Conservation (phyloP, 2,329 filamentous ascomycete species). For the Aschersonia sp. region DNA sequence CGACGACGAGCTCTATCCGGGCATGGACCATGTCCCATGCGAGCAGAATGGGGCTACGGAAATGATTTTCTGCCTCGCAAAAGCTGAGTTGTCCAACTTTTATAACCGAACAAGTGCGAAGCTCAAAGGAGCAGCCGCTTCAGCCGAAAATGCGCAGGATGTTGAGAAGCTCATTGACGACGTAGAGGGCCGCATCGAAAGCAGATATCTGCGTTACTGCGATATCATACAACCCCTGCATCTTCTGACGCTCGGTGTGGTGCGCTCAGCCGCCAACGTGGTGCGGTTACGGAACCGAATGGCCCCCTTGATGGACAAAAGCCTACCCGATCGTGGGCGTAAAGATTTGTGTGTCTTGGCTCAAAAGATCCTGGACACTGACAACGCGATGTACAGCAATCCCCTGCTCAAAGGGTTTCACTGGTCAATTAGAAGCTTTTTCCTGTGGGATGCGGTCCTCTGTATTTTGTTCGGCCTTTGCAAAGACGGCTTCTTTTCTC, state of each 20-base stretch:
- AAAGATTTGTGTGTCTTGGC: constrained; percentile 16
- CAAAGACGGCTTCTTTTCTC: constrained; percentile 9
- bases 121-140: neutral
- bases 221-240: constrained; percentile 25
- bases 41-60: constrained; percentile 17
- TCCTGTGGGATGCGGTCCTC: constrained; percentile 19
- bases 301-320: constrained; percentile 10
- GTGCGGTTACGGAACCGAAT: constrained; percentile 11
- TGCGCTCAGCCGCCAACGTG: constrained; percentile 12
- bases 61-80: constrained; percentile 19
- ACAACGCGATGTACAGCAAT: constrained; percentile 14
- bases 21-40: constrained; percentile 17
- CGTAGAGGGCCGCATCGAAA: constrained; percentile 25
- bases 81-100: constrained; percentile 5
- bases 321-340: constrained; percentile 9
- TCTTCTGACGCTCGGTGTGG: constrained; percentile 12
- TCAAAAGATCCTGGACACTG: constrained; percentile 21
- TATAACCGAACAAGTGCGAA: constrained; percentile 1
- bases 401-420: constrained; percentile 10
- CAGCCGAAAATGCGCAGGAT: constrained; percentile 11
- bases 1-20: constrained; percentile 21
- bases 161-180: constrained; percentile 19
- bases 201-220: constrained; percentile 27
- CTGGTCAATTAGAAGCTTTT: constrained; percentile 19
- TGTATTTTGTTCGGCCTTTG: constrained; percentile 13